These are phyloP conservation scores for Microsporum canis DNA, from an alignment of 2,329 filamentous ascomycete species.

Conservation along the genomic window DNA sequence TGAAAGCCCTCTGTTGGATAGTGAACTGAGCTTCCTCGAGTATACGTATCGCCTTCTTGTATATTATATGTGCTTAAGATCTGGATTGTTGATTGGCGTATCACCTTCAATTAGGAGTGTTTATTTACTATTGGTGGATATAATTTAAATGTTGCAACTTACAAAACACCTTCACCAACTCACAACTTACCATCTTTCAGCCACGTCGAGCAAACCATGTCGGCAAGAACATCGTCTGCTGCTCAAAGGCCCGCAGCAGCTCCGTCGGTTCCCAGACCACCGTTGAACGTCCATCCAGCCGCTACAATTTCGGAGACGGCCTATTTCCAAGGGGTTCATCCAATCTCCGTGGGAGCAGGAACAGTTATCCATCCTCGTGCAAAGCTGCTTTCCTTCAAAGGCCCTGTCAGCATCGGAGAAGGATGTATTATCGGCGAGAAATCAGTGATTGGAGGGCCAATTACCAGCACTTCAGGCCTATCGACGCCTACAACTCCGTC, in stretches of 20 bases:
- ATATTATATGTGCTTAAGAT: neutral
- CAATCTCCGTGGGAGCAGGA: slow-evolving; percentile 65
- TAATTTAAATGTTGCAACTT: neutral
- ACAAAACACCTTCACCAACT: neutral
- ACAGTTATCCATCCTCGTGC: slow-evolving; percentile 78
- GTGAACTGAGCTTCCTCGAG: neutral
- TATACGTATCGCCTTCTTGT: neutral
- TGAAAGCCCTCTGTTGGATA: neutral
- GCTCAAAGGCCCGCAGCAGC: slow-evolving; percentile 5
- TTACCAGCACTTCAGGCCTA: slow-evolving; percentile 5
- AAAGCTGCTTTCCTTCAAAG: slow-evolving; percentile 64
- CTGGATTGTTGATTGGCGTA: too few relatives aligned
- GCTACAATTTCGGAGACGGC: slow-evolving; percentile 31
- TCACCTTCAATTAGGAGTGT: too few relatives aligned
- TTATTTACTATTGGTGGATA: neutral
- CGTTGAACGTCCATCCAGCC: slow-evolving; percentile 27
- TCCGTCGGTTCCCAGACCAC: slow-evolving; percentile 19
- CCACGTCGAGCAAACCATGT: neutral
- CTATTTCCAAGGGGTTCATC: slow-evolving; percentile 52
- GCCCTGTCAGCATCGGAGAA: slow-evolving; percentile 68
- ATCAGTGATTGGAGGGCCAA: slow-evolving; percentile 37
- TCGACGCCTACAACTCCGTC: slow-evolving; percentile 1
- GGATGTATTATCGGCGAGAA: slow-evolving; percentile 71
- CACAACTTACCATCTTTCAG: neutral
- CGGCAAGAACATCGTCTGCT: slow-evolving; percentile 20